Conservation (phyloP, 257 asterid species). For the Gardenia jasminoides region DNA sequence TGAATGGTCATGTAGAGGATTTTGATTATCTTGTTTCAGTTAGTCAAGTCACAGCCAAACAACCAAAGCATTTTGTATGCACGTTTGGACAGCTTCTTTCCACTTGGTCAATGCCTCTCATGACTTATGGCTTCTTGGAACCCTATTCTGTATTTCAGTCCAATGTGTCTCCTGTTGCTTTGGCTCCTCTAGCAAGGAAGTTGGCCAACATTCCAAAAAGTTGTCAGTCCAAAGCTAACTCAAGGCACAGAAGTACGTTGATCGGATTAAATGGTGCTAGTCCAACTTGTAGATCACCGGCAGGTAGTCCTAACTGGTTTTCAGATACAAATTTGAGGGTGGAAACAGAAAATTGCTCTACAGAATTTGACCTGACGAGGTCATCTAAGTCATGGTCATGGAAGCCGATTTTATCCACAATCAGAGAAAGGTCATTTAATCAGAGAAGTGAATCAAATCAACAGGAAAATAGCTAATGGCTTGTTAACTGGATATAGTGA, state of each 20-base stretch:
- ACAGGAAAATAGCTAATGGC: slow-evolving; percentile 18
- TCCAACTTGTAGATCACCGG: slow-evolving; percentile 18
- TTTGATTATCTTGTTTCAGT: slow-evolving; percentile 42
- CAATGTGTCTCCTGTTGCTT: slow-evolving; percentile 41
- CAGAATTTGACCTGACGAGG: background rate
- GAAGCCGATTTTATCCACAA: slow-evolving; percentile 60
- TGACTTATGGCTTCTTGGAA: slow-evolving; percentile 31
- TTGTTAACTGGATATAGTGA: too few species aligned
- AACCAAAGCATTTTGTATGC: slow-evolving; percentile 39
- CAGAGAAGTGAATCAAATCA: slow-evolving; percentile 53
- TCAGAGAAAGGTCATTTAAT: slow-evolving; percentile 47
- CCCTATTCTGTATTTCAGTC: slow-evolving; percentile 44
- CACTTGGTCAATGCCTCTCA: slow-evolving; percentile 37
- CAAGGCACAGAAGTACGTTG: background rate
- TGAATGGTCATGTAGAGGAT: slow-evolving; percentile 45
- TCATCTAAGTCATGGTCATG: slow-evolving; percentile 32
- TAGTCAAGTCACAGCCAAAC: slow-evolving; percentile 38
- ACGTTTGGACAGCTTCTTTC: slow-evolving; percentile 48
- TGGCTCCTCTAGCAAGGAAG: slow-evolving; percentile 45
- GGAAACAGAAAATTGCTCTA: background rate
- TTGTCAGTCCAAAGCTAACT: slow-evolving; percentile 5
- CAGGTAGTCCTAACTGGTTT: slow-evolving; percentile 16
- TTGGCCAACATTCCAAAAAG: slow-evolving; percentile 36
- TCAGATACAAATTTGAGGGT: background rate
- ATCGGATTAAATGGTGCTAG: background rate